A percentile compares a stretch with the other conserved stretches of the same genome.
Conservation (phyloP, 306 rosid genomes). For the Senna tora region DNA sequence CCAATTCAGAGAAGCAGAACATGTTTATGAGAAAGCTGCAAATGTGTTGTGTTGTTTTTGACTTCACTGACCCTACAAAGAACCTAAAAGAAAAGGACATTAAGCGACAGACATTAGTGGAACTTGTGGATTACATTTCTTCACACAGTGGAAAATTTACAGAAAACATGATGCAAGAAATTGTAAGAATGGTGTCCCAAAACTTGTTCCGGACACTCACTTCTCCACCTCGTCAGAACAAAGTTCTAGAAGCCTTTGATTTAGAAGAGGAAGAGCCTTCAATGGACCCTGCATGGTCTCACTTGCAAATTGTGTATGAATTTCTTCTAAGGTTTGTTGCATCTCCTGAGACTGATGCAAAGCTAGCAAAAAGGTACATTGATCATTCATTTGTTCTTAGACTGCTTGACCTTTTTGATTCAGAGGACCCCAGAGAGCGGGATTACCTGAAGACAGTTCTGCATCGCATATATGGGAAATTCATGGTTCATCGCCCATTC, state of each 20-base stretch:
- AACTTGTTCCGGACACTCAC: slow-evolving; percentile 85
- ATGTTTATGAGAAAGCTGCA: slow-evolving; percentile 80
- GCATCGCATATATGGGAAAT: slow-evolving; percentile 94
- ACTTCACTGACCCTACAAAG: slow-evolving; percentile 80
- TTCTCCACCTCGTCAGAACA: slow-evolving; percentile 81
- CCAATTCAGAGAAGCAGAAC: slow-evolving; percentile 83
- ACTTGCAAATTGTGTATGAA: slow-evolving; percentile 88
- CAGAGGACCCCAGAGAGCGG: slow-evolving; percentile 96
- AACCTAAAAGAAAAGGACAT: slow-evolving; percentile 81
- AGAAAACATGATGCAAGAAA: slow-evolving; percentile 79
- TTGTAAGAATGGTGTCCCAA: slow-evolving; percentile 71
- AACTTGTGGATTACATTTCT: slow-evolving; percentile 91
- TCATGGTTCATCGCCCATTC: slow-evolving; percentile 97
- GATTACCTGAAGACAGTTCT: slow-evolving; percentile 94
- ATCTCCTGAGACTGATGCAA: slow-evolving; percentile 92
- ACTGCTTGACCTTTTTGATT: slow-evolving; percentile 92
- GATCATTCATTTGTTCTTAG: slow-evolving; percentile 93
- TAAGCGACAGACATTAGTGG: slow-evolving; percentile 86
- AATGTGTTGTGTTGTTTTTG: slow-evolving; percentile 81
- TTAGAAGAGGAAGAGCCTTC: slow-evolving; percentile 94
- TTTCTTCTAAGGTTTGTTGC: slow-evolving; percentile 88
- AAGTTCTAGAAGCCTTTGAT: slow-evolving; percentile 80
- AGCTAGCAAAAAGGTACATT: slow-evolving; percentile 89
- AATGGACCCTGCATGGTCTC: slow-evolving; percentile 98
- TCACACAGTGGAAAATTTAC: slow-evolving; percentile 79